A percentile compares a stretch with the other conserved stretches of the same genome.
phyloP scores from a whole-genome alignment of 495 filamentous ascomycete genomes.

The Trichocladium antarcticum region DNA sequence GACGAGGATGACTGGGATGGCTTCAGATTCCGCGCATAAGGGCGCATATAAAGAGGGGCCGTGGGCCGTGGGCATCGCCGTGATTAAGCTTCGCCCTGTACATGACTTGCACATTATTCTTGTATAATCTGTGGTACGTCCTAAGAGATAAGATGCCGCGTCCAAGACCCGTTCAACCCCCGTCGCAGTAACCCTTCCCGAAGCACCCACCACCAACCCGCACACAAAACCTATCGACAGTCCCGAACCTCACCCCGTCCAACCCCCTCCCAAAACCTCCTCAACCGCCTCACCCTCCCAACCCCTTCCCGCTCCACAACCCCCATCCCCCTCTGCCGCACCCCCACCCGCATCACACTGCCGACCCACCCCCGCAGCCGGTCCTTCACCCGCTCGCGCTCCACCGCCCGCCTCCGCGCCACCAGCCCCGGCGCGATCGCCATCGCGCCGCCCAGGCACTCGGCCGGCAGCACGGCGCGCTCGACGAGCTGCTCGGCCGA shows the following conservation, averaged over 20 bases:
- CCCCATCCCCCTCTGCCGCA: slow-evolving; percentile 29
- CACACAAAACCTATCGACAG: slow-evolving; percentile 41
- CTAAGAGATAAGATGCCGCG: background rate
- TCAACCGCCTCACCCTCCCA: slow-evolving; percentile 40
- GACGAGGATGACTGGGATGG: slow-evolving; percentile 56
- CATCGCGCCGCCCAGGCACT: slow-evolving; percentile 27
- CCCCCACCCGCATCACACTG: slow-evolving; percentile 35
- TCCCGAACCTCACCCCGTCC: slow-evolving; percentile 16
- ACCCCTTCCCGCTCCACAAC: slow-evolving; percentile 32
- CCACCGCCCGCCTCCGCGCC: slow-evolving; percentile 38
- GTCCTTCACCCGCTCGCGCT: slow-evolving; percentile 47
- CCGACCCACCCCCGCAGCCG: slow-evolving; percentile 41
- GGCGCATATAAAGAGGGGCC: no score
- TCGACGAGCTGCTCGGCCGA: slow-evolving; percentile 35
- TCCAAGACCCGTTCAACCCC: background rate
- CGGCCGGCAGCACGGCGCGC: slow-evolving; percentile 35
- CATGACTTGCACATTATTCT: slow-evolving; percentile 8
- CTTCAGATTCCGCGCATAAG: slow-evolving; percentile 48
- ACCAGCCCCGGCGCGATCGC: slow-evolving; percentile 22
- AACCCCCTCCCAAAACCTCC: slow-evolving; percentile 43
- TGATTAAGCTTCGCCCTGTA: background rate
- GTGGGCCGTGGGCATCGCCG: background rate
- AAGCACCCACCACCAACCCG: slow-evolving; percentile 18
- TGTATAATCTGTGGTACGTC: slow-evolving; percentile 8
- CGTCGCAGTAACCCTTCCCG: background rate